A percentile compares a stretch with the other conserved stretches of the same genome.
These are phyloP conservation scores for Solanum aculeatissimum DNA, from an alignment of 305 asterid species.

Conservation along the genomic window DNA sequence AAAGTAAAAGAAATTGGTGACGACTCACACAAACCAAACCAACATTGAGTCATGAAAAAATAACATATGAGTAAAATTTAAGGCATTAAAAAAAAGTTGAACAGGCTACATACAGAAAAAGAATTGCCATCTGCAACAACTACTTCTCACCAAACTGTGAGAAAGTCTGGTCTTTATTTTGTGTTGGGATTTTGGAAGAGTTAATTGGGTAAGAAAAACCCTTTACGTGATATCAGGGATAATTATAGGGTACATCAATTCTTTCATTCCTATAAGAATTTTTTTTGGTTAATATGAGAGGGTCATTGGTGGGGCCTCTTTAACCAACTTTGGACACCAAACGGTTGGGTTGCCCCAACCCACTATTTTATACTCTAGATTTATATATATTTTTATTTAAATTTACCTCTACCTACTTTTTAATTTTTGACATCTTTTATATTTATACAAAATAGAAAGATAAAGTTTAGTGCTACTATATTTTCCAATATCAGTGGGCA, in stretches of 20 bases:
- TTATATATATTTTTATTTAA: background rate
- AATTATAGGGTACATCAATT: background rate
- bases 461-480: background rate
- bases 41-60: background rate
- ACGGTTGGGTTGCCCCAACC: background rate
- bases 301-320: background rate
- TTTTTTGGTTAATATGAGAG: background rate
- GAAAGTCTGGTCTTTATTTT: background rate
- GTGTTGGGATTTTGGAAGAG: background rate
- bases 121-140: slow-evolving; percentile 23
- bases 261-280: background rate
- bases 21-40: slow-evolving; percentile 6
- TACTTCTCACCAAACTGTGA: slow-evolving; percentile 36
- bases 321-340: background rate
- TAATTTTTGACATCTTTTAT: background rate
- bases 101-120: slow-evolving; percentile 8
- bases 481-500: background rate
- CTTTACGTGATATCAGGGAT: background rate
- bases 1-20: slow-evolving; percentile 40
- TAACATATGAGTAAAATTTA: slow-evolving; percentile 2
- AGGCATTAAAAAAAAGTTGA: background rate
- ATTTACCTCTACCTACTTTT: background rate
- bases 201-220: background rate
- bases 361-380: background rate
- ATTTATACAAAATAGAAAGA: background rate